Percentiles rank a stretch among this genome's conserved stretches.
phyloP scores from a whole-genome alignment of 345 rosid genomes.

The Aquilaria malaccensis region DNA sequence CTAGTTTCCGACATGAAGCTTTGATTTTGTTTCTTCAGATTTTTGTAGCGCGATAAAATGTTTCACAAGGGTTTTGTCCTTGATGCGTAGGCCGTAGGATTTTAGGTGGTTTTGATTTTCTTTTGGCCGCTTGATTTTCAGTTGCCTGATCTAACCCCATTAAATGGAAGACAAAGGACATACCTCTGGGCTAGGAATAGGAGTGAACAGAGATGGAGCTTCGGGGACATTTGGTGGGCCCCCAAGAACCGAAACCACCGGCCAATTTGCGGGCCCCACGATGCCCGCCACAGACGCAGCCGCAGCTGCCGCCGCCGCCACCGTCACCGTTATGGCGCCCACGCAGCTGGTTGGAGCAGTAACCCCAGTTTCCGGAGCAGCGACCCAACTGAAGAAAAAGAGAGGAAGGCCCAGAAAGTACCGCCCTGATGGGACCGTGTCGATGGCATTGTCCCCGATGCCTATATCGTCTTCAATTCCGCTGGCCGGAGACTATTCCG shows the following conservation, averaged over 20 bases:
- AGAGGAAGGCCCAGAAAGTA: constrained; percentile 92
- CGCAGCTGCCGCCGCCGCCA: constrained; percentile 5
- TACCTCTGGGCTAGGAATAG: constrained; percentile 27
- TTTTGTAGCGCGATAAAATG: constrained; percentile 4
- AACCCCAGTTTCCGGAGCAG: constrained; percentile 24
- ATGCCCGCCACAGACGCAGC: constrained; percentile 13
- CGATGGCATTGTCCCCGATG: constrained; percentile 69
- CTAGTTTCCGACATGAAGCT: constrained; percentile 12
- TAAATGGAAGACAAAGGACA: constrained; percentile 62
- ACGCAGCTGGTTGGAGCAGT: constrained; percentile 20
- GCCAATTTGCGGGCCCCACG: constrained; percentile 25
- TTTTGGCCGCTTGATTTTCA: constrained; percentile 4
- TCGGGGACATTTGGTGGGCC: constrained; percentile 39
- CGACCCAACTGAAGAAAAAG: constrained; percentile 57
- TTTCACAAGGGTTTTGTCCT: constrained; percentile 23
- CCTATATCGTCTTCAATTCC: constrained; percentile 89
- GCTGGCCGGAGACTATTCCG: constrained; percentile 38
- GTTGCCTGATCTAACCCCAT: constrained; percentile 22
- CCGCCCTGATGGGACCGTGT: constrained; percentile 54
- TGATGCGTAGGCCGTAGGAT: constrained; percentile 16
- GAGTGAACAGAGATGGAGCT: constrained; percentile 46
- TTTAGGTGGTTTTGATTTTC: constrained; percentile 26
- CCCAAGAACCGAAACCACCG: constrained; percentile 45
- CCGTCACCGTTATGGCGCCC: constrained; percentile 8
- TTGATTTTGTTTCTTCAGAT: not conserved